Evolutionary conservation across 2,329 filamentous ascomycete species (phyloP).

Genomic region (Pseudogymnoascus sp.): DNA sequence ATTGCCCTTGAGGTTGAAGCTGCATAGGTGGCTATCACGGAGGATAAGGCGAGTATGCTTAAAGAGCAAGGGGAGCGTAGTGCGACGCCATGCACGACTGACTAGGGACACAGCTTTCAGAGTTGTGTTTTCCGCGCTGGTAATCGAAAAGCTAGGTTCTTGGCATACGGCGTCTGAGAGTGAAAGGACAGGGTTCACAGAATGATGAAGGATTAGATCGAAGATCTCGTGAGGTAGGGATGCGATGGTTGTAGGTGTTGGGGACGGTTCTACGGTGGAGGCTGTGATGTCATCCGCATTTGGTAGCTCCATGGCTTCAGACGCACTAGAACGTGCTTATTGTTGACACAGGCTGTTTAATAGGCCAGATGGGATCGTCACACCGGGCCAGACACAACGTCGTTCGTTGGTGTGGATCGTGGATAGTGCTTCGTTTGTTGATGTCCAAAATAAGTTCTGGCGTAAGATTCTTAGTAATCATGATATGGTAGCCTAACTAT

Average conservation of each 20-base stretch:
- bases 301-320: background rate
- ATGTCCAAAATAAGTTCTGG: background rate
- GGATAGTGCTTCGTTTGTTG: background rate
- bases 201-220: constrained; percentile 47
- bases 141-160: constrained; percentile 40
- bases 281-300: too few species aligned
- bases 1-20: background rate
- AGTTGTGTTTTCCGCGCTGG: constrained; percentile 29
- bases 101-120: constrained; percentile 52
- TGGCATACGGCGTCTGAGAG: constrained; percentile 39
- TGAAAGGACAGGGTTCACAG: constrained; percentile 45
- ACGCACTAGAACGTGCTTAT: background rate
- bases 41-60: constrained; percentile 40
- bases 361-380: background rate
- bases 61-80: constrained; percentile 51
- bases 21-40: background rate
- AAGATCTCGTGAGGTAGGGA: constrained; percentile 56
- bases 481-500: background rate
- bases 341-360: background rate
- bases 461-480: background rate
- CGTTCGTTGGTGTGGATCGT: too few species aligned
- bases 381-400: background rate
- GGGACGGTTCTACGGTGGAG: background rate
- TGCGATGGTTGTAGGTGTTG: constrained; percentile 16
- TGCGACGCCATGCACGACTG: constrained; percentile 45